Conservation (phyloP, 306 rosid genomes). For the Prunus salicina region DNA sequence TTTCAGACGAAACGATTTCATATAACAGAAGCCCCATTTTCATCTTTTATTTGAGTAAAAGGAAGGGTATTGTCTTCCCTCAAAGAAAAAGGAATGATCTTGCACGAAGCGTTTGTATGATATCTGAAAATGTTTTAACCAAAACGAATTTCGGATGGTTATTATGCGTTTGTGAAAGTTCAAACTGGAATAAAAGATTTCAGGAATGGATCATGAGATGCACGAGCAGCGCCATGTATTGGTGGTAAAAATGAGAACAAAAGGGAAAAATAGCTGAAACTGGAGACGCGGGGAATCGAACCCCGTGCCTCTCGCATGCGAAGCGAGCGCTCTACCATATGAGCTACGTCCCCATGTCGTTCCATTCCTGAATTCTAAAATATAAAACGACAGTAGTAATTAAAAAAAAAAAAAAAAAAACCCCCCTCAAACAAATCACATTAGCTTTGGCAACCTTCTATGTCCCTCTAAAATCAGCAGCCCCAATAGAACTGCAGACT, state of each 20-base stretch:
- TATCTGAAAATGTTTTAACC: not conserved
- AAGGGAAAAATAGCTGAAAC: accelerated
- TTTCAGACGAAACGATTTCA: no score
- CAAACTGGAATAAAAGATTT: not conserved
- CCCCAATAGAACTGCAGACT: no score
- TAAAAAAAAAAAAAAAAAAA: no score
- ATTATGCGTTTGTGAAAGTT: not conserved
- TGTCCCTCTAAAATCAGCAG: no score
- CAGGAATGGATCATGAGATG: not conserved
- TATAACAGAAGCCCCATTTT: no score
- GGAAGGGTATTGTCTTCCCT: no score
- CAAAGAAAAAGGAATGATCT: not conserved
- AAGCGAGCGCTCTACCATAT: conserved; percentile 68
- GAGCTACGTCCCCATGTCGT: conserved; percentile 35
- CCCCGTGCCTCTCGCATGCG: conserved; percentile 96
- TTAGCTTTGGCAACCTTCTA: no score
- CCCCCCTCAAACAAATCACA: no score
- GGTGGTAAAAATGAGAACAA: not conserved
- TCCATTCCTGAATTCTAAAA: no score
- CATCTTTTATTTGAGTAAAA: no score
- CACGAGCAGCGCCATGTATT: no score
- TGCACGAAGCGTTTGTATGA: not conserved
- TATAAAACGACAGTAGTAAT: no score
- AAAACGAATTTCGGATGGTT: not conserved
- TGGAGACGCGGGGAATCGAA: conserved; percentile 86